Evolutionary conservation across 805 yeast species (phyloP), one percentile per base, ranked within the genome.

Genomic region (Wickerhamiella nectarea): DNA sequence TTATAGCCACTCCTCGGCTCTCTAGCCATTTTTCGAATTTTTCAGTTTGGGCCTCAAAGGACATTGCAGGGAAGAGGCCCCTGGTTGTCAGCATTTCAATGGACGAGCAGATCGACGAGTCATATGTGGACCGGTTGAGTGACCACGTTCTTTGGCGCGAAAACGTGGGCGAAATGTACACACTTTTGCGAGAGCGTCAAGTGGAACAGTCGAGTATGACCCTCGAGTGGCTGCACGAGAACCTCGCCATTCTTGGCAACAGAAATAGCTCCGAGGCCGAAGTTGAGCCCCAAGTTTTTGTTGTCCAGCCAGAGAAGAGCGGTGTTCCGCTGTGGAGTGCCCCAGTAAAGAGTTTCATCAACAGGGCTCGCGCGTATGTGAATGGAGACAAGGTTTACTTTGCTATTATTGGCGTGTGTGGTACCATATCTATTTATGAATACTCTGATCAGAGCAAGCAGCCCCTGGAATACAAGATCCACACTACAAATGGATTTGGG

Each of bases 141-240:
- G 56, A 56, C 28, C 51, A 56, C 33, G 69, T 69, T 51, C 64
- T 78, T 46, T 84, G 95, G 95, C 84, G 83, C 58, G 82, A 83
- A 55, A 73, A 89, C 1, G 78, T 81, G 11, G 94, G 93, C 3
- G 66, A 81, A 50, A 65, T 84, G 47, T 84, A 84, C 60, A 82
- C 78, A 52, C 71, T 79, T 48, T 66, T 84, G 37, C 77, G 80
- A 49, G 79, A 91, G 3, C 72, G 71, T 38, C 75, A 80, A 7
- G 63, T 77, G 20, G 71, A 75, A 42, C 77, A 77, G 73, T 93
- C 94, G 1, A 74, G 84, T 12, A 61, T 82, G 47, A 67, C 86
- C 0, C 70, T 80, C 14, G 74, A 78, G 50, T 81, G 85, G 76
- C 63, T 80, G 28, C 80, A 81, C 1, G 71, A 68, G 18, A 25